These are phyloP conservation scores for Colletotrichum navitas DNA, from an alignment of 2,329 filamentous ascomycete genomes.

Conservation along the genomic window DNA sequence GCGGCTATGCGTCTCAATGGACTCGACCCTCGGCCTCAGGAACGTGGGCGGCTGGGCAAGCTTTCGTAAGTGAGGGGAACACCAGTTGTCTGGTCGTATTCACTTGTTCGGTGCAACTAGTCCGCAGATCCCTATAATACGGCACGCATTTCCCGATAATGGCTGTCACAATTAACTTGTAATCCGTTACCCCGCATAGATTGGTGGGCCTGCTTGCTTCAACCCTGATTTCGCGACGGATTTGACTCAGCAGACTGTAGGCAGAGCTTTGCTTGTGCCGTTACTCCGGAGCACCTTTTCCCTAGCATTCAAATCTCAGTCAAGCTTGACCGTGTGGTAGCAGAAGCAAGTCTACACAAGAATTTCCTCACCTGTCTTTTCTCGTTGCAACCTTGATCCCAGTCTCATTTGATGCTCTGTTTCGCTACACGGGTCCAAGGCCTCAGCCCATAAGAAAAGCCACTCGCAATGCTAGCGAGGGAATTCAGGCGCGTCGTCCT, in stretches of 20 bases:
- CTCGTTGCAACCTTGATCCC: conserved; percentile 1
- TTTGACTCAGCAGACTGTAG: conserved; percentile 3
- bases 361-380: neutral
- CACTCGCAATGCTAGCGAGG: conserved; percentile 49
- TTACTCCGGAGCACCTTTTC: neutral
- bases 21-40: conserved; percentile 11
- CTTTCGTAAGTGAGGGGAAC: conserved; percentile 32
- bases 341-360: neutral
- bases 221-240: conserved; percentile 14
- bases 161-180: neutral
- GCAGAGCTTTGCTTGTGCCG: neutral
- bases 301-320: neutral
- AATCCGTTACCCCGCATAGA: conserved; percentile 18
- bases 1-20: neutral
- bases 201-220: conserved; percentile 10
- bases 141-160: neutral
- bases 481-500: conserved; percentile 51
- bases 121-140: conserved; percentile 20
- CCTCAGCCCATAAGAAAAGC: neutral
- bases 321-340: neutral
- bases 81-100: conserved; percentile 18
- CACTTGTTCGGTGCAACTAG: neutral
- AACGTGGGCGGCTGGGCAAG: conserved; percentile 18
- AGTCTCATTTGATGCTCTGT: neutral
- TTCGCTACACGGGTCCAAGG: neutral